Evolutionary conservation across 2,329 filamentous ascomycete genomes (phyloP), one percentile per base, ranked within the genome.

Genomic region (Colletotrichum spinosum): DNA sequence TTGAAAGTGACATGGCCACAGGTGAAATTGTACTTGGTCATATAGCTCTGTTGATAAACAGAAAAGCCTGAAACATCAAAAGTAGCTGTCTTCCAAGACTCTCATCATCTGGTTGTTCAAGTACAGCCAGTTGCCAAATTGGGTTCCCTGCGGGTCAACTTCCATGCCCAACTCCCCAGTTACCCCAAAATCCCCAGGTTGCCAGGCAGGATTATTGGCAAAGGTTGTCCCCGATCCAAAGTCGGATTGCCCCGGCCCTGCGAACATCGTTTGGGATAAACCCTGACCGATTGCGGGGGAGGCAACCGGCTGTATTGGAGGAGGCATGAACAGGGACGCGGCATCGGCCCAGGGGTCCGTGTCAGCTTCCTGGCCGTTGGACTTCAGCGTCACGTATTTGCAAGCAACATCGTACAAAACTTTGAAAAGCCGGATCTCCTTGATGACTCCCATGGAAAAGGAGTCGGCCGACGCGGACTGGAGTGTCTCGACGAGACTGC

Each of bases 391-490:
- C 25, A 71, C 48, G n/a, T 70, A 72, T 33, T 65, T 72, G 0
- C 50, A 65, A 0, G 71, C 71, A 3, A 73, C 70, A 33, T 71
- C 63, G 33, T 70, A 70, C 3, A 73, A 48, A 0, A 66, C 67
- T 8, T 68, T 69, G 65, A 72, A 73, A 6, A 73, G 59, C 4
- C 68, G 67, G 3, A 62, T 44, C 9, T 72, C 71, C 10, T 65
- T 68, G n/a, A 62, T 53, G 12, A 69, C 54, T 11, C 42, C 51
- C 6, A 38, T 41, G 4, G 58, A 42, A 45, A 59, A 10, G 37
- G 41, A 8, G 49, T 67, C 34, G 49, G 55, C 39, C 0, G 68
- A 48, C 1, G 60, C 35, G 1, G 48, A 52, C 33, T 72, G 61
- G 3, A 71, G 49, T 0, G 64, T 67, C 6, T 67, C 65, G 13